Conservation (phyloP, 345 rosid genomes). For the Eucalyptus microcorys region DNA sequence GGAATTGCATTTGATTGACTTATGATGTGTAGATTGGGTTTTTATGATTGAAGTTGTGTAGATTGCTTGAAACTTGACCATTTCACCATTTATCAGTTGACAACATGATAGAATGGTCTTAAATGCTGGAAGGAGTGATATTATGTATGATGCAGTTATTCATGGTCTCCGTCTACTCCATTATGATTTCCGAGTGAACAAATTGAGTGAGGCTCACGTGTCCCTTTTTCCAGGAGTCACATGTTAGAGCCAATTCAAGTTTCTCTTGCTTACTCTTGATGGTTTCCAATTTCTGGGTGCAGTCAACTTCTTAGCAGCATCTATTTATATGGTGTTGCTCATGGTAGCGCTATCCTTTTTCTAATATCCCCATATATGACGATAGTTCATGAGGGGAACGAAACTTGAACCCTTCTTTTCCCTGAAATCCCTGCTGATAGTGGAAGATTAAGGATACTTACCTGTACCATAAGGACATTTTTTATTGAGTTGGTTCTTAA, state of each 20-base stretch:
- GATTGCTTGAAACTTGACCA: background rate
- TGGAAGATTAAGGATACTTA: background rate
- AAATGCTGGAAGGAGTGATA: background rate
- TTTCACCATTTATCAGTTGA: background rate
- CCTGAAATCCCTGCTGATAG: background rate
- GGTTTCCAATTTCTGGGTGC: background rate
- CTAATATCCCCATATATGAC: background rate
- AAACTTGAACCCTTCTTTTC: background rate
- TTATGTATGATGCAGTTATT: background rate
- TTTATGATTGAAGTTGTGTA: background rate
- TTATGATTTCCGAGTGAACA: background rate
- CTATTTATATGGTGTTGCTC: background rate
- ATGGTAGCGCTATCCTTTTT: background rate
- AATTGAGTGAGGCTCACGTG: background rate
- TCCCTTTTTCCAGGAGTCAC: background rate
- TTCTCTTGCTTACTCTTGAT: background rate
- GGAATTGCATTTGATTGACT: background rate
- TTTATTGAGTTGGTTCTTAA: background rate
- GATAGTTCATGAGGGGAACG: background rate
- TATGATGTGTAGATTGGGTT: background rate
- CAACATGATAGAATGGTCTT: background rate
- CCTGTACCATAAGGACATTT: background rate
- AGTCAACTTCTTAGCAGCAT: background rate
- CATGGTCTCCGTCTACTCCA: background rate
- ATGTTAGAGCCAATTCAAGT: background rate